Evolutionary conservation across 495 filamentous ascomycete genomes (phyloP), one percentile per base, ranked within the genome.

Genomic region (Glarea lozoyensis): DNA sequence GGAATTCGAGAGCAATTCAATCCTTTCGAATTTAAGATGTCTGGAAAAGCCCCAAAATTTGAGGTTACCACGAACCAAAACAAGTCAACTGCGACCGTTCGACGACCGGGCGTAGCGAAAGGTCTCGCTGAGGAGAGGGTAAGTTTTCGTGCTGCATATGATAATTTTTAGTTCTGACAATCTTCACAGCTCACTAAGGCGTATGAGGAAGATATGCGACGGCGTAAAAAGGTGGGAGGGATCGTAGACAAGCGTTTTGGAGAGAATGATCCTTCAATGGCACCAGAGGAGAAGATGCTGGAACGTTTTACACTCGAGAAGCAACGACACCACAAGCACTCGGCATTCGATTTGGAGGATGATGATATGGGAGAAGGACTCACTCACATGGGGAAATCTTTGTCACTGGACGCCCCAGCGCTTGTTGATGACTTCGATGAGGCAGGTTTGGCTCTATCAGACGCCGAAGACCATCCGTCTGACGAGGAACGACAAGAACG

Each of bases 1-100:
- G 74, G 73, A 37, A 95, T 97, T 57, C 82, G 92, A 49, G 88
- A 96, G 45, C 77, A 86, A 50, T 96, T 96, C 76, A 97, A 96
- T 63, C 92, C 92, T 2, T 98, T 97, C 60, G 92, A 98, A 60
- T 74, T 93, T 59, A 88, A 92, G 61, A 72, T 74, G 10, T 73
- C 78, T 18, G 64, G 75, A 0, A 67, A 75, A 21, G 76, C 77
- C 1, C 73, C 69, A 50, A 95, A 94, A 55, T 89, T 90, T 50
- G 79, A 87, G 29, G 70, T 79, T 27, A 87, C 75, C 12, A 83
- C 73, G 45, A 67, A 64, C 13, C 67, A 73, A 50, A 62, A 59
- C 37, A 71, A 67, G 35, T 62, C 63, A 16, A 81, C 72, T 58
- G 72, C 66, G 23, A 70, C 74, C 40, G 55, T 76, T 22, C 77